Conservation (phyloP, 2,329 filamentous ascomycete genomes). For the Nothomitra cinnamomea region DNA sequence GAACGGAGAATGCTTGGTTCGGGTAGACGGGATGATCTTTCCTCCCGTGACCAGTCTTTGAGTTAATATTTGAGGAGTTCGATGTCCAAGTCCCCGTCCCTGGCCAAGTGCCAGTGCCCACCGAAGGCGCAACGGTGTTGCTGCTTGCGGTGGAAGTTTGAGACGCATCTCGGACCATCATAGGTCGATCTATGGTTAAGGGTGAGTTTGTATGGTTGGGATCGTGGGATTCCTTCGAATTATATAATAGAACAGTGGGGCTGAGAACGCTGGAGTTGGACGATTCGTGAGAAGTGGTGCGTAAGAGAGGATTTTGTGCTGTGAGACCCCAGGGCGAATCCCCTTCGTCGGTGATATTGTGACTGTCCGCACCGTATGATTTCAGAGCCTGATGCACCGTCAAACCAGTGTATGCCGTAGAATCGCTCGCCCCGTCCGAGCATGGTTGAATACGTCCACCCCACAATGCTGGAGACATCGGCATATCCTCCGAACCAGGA, state of each 20-base stretch:
- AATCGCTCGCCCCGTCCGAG: constrained; percentile 1
- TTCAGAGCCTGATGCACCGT: neutral
- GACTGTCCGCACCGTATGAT: neutral
- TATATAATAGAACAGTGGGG: neutral
- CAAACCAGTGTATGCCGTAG: constrained; percentile 1
- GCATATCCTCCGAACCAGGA: constrained; percentile 2
- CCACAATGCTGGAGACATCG: neutral
- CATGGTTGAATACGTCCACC: neutral
- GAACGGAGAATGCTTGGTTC: constrained; percentile 5
- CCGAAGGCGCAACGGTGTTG: neutral
- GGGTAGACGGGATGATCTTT: constrained; percentile 6
- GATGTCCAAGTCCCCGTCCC: neutral
- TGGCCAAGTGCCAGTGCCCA: neutral
- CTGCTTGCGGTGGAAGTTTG: neutral
- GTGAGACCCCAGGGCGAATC: neutral
- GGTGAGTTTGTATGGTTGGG: neutral
- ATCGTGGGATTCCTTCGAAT: neutral
- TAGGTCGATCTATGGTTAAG: neutral
- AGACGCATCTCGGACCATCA: neutral
- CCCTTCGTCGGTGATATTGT: neutral
- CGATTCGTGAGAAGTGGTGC: neutral
- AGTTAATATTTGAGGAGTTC: neutral
- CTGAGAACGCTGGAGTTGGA: neutral
- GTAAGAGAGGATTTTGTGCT: neutral
- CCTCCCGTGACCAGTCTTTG: neutral